Evolutionary conservation across 768 basidiomycete genomes (phyloP).

Genomic region (Serendipita sp.): DNA sequence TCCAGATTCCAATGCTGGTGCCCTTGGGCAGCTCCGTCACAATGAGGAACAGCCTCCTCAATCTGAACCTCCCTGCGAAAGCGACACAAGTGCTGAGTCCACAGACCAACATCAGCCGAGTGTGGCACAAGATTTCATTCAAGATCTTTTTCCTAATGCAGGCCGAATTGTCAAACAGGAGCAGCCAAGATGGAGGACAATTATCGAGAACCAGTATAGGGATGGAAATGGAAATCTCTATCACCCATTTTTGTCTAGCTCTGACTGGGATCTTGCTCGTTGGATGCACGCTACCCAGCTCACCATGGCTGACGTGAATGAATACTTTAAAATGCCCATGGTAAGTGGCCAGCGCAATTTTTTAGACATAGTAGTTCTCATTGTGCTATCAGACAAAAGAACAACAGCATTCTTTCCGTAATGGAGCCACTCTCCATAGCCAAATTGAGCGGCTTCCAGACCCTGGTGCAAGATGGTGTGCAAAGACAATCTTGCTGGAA

Average conservation of each 20-base stretch:
- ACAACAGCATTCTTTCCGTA: background rate
- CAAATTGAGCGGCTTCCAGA: background rate
- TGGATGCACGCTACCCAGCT: background rate
- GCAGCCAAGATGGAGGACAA: no score
- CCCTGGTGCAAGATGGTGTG: background rate
- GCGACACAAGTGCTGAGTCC: no score
- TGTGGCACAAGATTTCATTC: no score
- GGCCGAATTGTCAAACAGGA: no score
- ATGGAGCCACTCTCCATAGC: background rate
- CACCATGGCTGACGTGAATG: background rate
- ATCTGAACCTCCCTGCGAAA: no score
- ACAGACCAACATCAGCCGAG: no score
- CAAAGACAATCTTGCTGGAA: background rate
- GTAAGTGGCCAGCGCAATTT: background rate
- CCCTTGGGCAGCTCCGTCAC: no score
- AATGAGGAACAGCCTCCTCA: no score
- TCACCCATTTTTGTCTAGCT: background rate
- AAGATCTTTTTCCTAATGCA: no score
- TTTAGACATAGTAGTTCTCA: background rate
- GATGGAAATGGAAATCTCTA: background rate
- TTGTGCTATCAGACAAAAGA: background rate
- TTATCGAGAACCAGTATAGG: no score
- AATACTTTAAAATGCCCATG: background rate
- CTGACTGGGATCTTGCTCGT: background rate
- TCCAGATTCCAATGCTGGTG: no score